These are phyloP conservation scores for Trichoderma asperellum DNA, from an alignment of 2,329 filamentous ascomycete species.

Conservation along the genomic window DNA sequence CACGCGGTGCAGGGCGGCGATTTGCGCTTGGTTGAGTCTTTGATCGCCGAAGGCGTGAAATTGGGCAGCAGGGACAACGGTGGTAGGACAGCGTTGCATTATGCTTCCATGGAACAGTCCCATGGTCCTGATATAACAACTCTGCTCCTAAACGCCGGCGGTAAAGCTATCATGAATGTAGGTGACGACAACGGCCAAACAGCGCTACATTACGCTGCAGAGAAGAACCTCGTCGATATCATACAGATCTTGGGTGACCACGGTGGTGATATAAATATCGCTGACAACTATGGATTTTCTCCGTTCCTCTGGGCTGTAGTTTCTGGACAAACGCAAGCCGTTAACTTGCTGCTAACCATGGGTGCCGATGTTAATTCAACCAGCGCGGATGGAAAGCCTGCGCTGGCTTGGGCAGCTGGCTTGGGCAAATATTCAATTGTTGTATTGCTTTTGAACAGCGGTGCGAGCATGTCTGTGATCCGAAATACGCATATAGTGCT, in stretches of 20 bases:
- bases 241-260: not conserved
- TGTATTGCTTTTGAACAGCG: not conserved
- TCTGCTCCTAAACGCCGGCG: not conserved
- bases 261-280: not conserved
- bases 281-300: constrained; percentile 1
- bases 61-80: not conserved
- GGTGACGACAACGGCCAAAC: constrained; percentile 1
- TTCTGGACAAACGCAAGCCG: not conserved
- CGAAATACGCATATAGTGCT: not conserved
- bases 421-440: not conserved
- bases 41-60: constrained; percentile 13
- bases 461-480: not conserved
- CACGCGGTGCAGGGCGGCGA: not conserved
- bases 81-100: not conserved
- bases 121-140: not conserved
- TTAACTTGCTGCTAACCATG: not conserved
- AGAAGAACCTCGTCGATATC: not conserved
- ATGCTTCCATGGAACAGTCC: not conserved
- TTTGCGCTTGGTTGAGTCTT: not conserved
- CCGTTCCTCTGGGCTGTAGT: constrained; percentile 7
- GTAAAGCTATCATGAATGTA: not conserved
- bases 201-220: not conserved
- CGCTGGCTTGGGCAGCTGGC: constrained; percentile 4
- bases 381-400: not conserved
- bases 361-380: not conserved